A percentile compares a stretch with the other conserved stretches of the same genome.
Conservation (phyloP, 352 stramenopile genomes). For the Phytophthora cryptogea region DNA sequence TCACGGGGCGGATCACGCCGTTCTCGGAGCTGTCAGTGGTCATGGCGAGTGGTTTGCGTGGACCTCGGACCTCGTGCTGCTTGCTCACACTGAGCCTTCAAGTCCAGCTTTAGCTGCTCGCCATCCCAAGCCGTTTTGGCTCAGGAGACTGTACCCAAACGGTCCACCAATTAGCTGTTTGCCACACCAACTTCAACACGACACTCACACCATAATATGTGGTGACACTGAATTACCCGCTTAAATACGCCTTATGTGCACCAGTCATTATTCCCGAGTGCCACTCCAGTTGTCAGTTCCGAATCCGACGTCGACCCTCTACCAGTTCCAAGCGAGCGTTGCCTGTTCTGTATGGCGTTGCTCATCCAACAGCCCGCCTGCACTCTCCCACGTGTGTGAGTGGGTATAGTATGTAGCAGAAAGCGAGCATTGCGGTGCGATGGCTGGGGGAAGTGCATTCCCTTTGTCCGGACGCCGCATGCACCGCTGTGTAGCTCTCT, state of each 20-base stretch:
- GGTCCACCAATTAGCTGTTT: too few species aligned
- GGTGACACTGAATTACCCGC: neutral
- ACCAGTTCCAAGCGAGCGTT: neutral
- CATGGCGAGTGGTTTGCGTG: constrained; percentile 1
- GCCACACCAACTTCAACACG: neutral
- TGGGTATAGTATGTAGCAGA: constrained; percentile 85
- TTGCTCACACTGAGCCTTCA: neutral
- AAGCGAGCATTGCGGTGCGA: constrained; percentile 41
- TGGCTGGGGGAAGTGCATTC: constrained; percentile 38
- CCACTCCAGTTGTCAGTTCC: constrained; percentile 9
- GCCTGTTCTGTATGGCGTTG: constrained; percentile 17
- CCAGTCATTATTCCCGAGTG: constrained; percentile 43
- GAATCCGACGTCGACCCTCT: constrained; percentile 19
- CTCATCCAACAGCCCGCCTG: constrained; percentile 78
- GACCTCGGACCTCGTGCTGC: too few species aligned
- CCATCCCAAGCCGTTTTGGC: neutral
- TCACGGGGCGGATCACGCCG: constrained; percentile 5
- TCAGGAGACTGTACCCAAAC: too few species aligned
- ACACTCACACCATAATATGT: neutral
- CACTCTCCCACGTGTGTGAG: constrained; percentile 48
- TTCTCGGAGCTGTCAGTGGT: constrained; percentile 15
- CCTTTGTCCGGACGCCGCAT: constrained; percentile 31
- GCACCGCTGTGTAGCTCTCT: constrained; percentile 38
- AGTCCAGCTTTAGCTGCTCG: constrained; percentile 20
- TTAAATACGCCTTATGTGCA: neutral